phyloP scores from a whole-genome alignment of 768 basidiomycete species.

The Cystobasidiopsis lactophilus region DNA sequence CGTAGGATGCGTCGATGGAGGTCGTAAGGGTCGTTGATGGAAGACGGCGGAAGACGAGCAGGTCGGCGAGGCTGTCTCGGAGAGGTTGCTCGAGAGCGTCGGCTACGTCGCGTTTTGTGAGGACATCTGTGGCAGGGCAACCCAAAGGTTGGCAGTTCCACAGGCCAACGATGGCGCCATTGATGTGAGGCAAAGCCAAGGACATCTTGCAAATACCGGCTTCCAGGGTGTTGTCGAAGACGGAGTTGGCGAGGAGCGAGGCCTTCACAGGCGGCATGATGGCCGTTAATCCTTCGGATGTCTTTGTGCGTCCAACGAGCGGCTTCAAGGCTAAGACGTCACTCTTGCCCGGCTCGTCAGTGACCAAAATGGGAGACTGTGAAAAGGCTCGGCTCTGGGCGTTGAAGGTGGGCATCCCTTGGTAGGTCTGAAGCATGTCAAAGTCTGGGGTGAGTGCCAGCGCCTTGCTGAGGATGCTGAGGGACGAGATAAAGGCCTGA shows the following conservation, averaged over 20 bases:
- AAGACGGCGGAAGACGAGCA: background rate
- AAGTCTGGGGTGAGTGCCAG: slow-evolving; percentile 10
- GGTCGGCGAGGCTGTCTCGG: background rate
- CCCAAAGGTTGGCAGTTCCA: slow-evolving; percentile 11
- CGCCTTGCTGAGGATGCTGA: slow-evolving; percentile 1
- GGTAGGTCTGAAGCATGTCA: slow-evolving; percentile 16
- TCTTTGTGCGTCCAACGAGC: background rate
- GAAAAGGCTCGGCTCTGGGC: slow-evolving; percentile 15
- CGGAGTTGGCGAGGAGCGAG: background rate
- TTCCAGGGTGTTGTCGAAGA: slow-evolving; percentile 4
- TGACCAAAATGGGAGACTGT: slow-evolving; percentile 8
- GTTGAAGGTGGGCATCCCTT: slow-evolving; percentile 9
- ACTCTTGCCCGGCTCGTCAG: slow-evolving; percentile 1
- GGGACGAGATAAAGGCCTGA: slow-evolving; percentile 10
- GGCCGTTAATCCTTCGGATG: background rate
- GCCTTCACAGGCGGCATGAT: background rate
- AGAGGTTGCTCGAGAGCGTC: slow-evolving; percentile 10
- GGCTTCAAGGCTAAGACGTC: background rate
- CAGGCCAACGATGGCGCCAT: slow-evolving; percentile 11
- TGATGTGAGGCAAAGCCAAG: background rate
- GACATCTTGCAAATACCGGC: slow-evolving; percentile 9
- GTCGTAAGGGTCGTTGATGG: background rate
- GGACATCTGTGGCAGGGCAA: background rate
- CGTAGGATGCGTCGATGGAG: background rate
- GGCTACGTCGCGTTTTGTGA: slow-evolving; percentile 10